Evolutionary conservation across 2,329 filamentous ascomycete species (phyloP).

Genomic region (Alternaria angustiovoidea): DNA sequence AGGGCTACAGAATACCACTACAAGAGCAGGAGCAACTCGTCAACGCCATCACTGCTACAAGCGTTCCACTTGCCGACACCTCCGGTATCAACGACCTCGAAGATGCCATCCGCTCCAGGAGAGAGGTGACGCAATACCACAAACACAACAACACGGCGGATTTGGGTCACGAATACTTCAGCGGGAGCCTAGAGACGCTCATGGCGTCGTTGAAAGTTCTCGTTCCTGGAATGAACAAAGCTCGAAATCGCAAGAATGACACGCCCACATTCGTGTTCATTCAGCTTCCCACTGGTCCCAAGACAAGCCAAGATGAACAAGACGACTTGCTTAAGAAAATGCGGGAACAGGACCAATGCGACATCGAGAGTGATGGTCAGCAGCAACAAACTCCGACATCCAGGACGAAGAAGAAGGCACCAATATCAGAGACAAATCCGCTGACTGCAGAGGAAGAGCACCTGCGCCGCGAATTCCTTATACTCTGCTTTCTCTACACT

Average conservation of each 20-base stretch:
- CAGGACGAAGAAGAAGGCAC: neutral
- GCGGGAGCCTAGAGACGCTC: constrained; percentile 7
- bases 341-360: neutral
- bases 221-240: constrained; percentile 1
- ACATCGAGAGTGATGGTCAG: neutral
- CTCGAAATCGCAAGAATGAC: constrained; percentile 4
- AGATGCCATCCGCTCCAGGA: constrained; percentile 29
- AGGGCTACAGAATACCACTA: constrained; percentile 15
- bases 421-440: neutral
- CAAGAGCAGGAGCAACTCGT: constrained; percentile 16
- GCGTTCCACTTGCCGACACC: constrained; percentile 16
- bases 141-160: constrained; percentile 9
- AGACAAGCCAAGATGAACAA: constrained; percentile 1
- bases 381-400: neutral
- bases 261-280: neutral
- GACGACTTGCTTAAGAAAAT: neutral
- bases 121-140: constrained; percentile 25
- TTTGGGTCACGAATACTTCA: constrained; percentile 22
- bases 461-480: constrained; percentile 21
- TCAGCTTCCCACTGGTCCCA: neutral
- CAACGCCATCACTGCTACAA: constrained; percentile 19
- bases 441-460: constrained; percentile 17
- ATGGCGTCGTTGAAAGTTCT: constrained; percentile 1
- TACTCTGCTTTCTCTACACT: constrained; percentile 29
- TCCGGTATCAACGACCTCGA: constrained; percentile 22